Evolutionary conservation across 257 asterid species (phyloP).

Genomic region (Solanum habrochaites): DNA sequence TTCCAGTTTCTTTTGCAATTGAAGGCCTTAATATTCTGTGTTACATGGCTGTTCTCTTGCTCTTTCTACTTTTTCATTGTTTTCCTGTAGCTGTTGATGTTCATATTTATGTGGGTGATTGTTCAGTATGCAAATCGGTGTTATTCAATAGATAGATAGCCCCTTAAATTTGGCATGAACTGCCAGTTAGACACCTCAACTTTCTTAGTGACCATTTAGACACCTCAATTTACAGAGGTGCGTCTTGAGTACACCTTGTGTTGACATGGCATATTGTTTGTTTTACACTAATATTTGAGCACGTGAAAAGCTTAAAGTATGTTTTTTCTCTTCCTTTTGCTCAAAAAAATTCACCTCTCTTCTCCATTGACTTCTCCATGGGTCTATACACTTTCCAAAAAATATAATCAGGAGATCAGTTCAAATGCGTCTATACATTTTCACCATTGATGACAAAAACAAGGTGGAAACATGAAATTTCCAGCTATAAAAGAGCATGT

Average conservation of each 20-base stretch:
- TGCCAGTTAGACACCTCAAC: not conserved
- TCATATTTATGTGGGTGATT: not conserved
- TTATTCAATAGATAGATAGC: not conserved
- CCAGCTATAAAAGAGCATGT: not conserved
- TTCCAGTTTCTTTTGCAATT: not conserved
- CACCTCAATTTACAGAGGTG: not conserved
- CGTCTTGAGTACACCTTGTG: not conserved
- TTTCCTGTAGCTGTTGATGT: not conserved
- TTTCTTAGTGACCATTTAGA: not conserved
- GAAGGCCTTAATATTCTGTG: not conserved
- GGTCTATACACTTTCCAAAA: not conserved
- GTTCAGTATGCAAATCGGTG: not conserved
- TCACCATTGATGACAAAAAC: not conserved
- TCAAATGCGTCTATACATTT: not conserved
- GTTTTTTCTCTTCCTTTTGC: not conserved
- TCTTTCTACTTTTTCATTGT: not conserved
- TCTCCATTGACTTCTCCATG: not conserved
- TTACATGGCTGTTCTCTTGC: not conserved
- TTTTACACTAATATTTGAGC: not conserved
- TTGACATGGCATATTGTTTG: not conserved
- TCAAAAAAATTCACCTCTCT: not conserved
- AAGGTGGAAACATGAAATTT: not conserved
- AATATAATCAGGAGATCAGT: not conserved
- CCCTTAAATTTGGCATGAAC: not conserved
- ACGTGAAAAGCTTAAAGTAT: not conserved